Conservation (phyloP, 2,329 filamentous ascomycete species). For the Balansia obtecta region DNA sequence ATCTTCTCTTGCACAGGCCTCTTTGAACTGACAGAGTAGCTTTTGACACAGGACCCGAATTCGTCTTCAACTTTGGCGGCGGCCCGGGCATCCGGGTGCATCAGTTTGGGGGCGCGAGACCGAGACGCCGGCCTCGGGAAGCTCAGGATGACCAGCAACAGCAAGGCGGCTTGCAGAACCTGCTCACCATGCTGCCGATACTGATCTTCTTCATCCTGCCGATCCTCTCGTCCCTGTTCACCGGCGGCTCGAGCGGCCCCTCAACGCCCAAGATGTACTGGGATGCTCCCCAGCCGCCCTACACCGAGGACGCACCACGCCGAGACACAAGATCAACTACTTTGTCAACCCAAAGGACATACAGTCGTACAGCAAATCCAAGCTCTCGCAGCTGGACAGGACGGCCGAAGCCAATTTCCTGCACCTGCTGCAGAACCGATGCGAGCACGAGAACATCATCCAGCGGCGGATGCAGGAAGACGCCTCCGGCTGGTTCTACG, state of each 20-base stretch:
- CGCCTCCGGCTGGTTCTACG: slow-evolving; percentile 78
- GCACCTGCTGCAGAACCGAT: slow-evolving; percentile 53
- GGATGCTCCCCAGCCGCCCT: slow-evolving; percentile 55
- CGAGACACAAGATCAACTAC: slow-evolving; percentile 64
- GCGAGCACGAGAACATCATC: slow-evolving; percentile 58
- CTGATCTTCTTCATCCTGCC: slow-evolving; percentile 81
- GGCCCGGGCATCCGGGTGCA: slow-evolving; percentile 87
- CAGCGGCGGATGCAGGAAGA: slow-evolving; percentile 60
- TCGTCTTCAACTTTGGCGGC: slow-evolving; percentile 90
- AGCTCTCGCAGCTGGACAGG: slow-evolving; percentile 64
- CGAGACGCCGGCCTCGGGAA: slow-evolving; percentile 62
- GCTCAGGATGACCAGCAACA: slow-evolving; percentile 40
- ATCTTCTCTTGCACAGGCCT: neutral
- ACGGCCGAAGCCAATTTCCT: slow-evolving; percentile 65
- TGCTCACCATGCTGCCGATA: slow-evolving; percentile 74
- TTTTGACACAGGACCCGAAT: slow-evolving; percentile 72
- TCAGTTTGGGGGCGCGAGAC: slow-evolving; percentile 76
- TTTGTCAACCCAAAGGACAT: slow-evolving; percentile 74
- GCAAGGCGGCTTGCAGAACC: slow-evolving; percentile 40
- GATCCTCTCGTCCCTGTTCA: slow-evolving; percentile 69
- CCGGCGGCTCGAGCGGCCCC: slow-evolving; percentile 27
- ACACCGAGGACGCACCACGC: slow-evolving; percentile 64
- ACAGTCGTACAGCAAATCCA: slow-evolving; percentile 51
- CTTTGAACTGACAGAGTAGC: slow-evolving; percentile 24
- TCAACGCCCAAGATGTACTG: slow-evolving; percentile 62